These are phyloP conservation scores for Gyrodon lividus DNA, from an alignment of 768 basidiomycete species.

Conservation along the genomic window DNA sequence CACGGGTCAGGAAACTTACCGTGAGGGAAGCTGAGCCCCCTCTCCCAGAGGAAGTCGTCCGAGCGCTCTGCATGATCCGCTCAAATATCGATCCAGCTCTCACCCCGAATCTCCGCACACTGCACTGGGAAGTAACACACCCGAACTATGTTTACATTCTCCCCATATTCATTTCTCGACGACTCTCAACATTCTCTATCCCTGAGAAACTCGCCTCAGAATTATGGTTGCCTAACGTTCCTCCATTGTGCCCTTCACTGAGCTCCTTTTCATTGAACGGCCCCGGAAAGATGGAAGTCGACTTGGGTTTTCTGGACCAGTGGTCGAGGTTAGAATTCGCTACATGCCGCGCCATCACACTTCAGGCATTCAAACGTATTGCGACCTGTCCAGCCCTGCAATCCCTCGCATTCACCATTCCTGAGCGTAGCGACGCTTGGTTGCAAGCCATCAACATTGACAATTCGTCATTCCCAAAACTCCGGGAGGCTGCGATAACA, in stretches of 20 bases:
- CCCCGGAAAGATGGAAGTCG: fast-evolving
- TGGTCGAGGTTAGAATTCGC: neutral
- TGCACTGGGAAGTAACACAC: neutral
- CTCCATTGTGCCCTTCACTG: neutral
- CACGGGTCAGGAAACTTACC: neutral
- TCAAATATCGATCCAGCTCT: neutral
- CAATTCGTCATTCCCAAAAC: no score
- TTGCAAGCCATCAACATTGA: no score
- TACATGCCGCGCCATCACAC: neutral
- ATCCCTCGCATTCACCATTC: no score
- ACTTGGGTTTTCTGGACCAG: neutral
- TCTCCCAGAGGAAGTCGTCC: neutral
- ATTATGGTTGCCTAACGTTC: neutral
- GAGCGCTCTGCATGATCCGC: neutral
- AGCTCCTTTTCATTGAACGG: neutral
- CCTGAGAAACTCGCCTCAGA: neutral
- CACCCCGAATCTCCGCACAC: neutral
- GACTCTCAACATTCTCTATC: neutral
- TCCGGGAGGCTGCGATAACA: no score
- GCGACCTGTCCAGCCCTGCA: no score
- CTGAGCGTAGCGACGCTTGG: no score
- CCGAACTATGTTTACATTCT: neutral
- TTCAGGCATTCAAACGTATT: no score
- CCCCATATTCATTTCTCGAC: neutral
- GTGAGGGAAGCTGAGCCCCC: neutral